Conservation (phyloP, 306 rosid genomes). For the Cicer judaicum region DNA sequence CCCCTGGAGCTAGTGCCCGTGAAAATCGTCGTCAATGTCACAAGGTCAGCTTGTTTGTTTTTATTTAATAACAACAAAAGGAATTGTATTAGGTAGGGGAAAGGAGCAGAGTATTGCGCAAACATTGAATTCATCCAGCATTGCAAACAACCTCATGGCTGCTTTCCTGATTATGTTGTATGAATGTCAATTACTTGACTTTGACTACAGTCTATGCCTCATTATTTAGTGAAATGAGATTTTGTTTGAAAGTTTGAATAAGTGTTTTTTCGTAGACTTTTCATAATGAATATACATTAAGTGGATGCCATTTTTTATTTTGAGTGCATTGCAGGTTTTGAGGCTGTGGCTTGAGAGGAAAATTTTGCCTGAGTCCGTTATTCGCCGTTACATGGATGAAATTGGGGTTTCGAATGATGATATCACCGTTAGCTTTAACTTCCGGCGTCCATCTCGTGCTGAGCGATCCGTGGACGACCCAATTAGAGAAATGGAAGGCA, state of each 20-base stretch:
- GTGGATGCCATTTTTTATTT: conserved; percentile 31
- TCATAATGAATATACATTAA: neutral
- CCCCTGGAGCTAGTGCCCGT: conserved; percentile 86
- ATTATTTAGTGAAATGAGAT: conserved; percentile 11
- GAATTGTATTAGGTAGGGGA: neutral
- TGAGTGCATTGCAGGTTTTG: conserved; percentile 69
- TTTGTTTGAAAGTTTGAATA: conserved; percentile 19
- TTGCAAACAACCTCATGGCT: neutral
- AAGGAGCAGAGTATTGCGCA: conserved; percentile 21
- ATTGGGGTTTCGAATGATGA: conserved; percentile 91
- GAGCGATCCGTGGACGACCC: conserved; percentile 99
- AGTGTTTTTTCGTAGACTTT: neutral
- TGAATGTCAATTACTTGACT: conserved; percentile 36
- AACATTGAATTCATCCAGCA: conserved; percentile 15
- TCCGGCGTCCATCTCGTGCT: conserved; percentile 94
- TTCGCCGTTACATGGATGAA: conserved; percentile 91
- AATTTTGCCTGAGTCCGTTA: conserved; percentile 82
- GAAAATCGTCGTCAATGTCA: conserved; percentile 99
- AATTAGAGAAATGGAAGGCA: conserved; percentile 99
- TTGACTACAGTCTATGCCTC: neutral
- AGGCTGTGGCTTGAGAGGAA: conserved; percentile 98
- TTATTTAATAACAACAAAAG: neutral
- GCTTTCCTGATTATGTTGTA: conserved; percentile 11
- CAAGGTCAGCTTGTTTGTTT: conserved; percentile 61
- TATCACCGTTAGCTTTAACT: conserved; percentile 61